Evolutionary conservation across 192 early-diverging fungal species (phyloP), one percentile per base, ranked within the genome.

Genomic region (Podila verticillata): DNA sequence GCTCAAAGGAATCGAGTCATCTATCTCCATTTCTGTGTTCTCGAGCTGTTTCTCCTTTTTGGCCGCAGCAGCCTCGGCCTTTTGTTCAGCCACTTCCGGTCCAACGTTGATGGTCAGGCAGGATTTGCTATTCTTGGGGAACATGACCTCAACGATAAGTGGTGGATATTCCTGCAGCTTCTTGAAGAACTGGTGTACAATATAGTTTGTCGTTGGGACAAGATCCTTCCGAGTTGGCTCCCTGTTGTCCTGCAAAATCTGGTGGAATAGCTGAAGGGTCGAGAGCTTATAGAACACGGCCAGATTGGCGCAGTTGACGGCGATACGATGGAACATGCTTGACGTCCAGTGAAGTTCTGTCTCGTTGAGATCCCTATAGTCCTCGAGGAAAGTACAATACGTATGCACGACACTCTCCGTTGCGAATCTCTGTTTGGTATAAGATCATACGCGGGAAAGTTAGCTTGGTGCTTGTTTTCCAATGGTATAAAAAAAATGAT

Each of bases 211-310:
- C 36, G 92, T 89, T n/a, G 84, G 82, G 17, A 70, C 57, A 29
- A 93, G 77, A 54, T 92, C 87, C 30, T 44, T 32, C 20, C 64
- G 72, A 0, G 70, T 22, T 29, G 66, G 61, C 26, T 66, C 63
- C 4, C 20, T 34, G 13, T 39, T 48, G 34, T 56, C 72, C 22
- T 73, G 69, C n/a, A 90, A 49, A 59, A 93, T 89, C 4, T 82
- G 80, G 63, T 91, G 88, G 56, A 93, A 92, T 2, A 93, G 78
- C 7, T 91, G 85, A n/a, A 93, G 60, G 1, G 81, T 82, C 9
- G 92, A 89, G 7, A 91, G 77, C 87, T 91, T 86, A 72, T 86
- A 93, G 65, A 93, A 90, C 3, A 90, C 59, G 3, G 86, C 74
- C 48, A 86, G 86, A 8, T 77, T 81, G 35, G 83, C 61, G 24